Conservation (phyloP, 192 early-diverging fungal genomes). For the Entrophospora sp. region DNA sequence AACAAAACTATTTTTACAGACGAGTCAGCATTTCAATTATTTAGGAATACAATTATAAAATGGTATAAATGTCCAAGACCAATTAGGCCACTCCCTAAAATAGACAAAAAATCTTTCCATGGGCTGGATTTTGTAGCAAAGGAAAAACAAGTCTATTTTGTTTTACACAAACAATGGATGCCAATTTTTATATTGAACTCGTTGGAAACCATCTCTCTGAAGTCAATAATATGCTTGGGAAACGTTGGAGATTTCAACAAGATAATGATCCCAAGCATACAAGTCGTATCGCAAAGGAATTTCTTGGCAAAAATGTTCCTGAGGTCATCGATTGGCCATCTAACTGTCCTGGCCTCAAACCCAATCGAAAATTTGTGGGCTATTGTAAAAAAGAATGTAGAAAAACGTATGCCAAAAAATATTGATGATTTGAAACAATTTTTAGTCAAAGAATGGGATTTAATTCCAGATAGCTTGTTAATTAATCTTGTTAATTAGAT, state of each 20-base stretch:
- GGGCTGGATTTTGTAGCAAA: neutral
- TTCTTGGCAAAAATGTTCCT: no score
- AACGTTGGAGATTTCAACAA: neutral
- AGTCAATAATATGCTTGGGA: neutral
- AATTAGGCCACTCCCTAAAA: neutral
- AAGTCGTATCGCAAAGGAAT: no score
- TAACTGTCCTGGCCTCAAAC: neutral
- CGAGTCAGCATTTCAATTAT: conserved; percentile 4
- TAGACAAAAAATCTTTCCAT: neutral
- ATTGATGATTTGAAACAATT: neutral
- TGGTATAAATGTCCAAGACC: neutral
- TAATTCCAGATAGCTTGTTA: neutral
- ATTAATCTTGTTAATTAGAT: neutral
- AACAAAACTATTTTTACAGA: no score
- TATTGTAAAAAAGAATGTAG: neutral
- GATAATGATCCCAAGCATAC: no score
- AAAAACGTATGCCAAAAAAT: neutral
- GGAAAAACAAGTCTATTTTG: no score
- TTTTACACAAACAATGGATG: no score
- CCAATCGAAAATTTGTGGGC: neutral
- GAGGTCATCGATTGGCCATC: no score
- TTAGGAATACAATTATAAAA: neutral
- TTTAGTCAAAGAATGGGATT: neutral
- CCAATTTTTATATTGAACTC: neutral
- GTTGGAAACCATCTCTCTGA: neutral